Evolutionary conservation across 73 alveolate genomes (phyloP), one percentile per base, ranked within the genome.

Genomic region (Vitrella brassicaformis): DNA sequence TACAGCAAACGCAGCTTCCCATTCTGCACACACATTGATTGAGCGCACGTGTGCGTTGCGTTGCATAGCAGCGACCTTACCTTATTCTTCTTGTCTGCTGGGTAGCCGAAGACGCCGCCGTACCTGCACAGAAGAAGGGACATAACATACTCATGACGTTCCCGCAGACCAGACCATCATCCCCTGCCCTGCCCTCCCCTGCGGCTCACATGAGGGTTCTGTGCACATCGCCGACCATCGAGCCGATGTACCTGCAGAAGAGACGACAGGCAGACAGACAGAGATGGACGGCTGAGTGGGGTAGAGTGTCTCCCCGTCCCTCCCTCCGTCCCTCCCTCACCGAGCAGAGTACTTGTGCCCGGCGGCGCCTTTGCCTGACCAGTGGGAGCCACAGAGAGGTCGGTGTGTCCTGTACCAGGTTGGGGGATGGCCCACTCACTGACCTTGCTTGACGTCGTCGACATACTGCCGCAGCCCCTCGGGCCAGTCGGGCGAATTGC

Each of bases 1-100:
- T 87, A 90, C 45, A 90, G 89, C 68, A 84, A 31, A 31, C 96
- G 87, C 31, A 90, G 92, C 85, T 90, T 90, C 1, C 84, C 84
- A 1, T 75, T 73, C 82, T 74, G 76, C 19, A 31, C 10, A 0
- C 31, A 66, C 7, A 25, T 14, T 25, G 26, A 8, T n/a, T 8
- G 25, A n/a, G n/a, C n/a, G n/a, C n/a, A n/a, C n/a, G n/a, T n/a
- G n/a, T n/a, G n/a, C n/a, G n/a, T n/a, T n/a, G n/a, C n/a, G n/a
- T n/a, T n/a, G n/a, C n/a, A n/a, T n/a, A 0, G 25, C 26, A 47
- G 66, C 66, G 25, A 47, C 28, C 26, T 32, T 71, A 47, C 82
- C 82, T 77, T 77, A 78, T 77, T 77, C 84, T 77, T 77, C 31
- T 77, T 47, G 47, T 77, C 84, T 22, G 78, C 71, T 8, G 84